Base-by-base conservation (phyloP, 805 yeast genomes). In the Kazachstania martiniae region DNA sequence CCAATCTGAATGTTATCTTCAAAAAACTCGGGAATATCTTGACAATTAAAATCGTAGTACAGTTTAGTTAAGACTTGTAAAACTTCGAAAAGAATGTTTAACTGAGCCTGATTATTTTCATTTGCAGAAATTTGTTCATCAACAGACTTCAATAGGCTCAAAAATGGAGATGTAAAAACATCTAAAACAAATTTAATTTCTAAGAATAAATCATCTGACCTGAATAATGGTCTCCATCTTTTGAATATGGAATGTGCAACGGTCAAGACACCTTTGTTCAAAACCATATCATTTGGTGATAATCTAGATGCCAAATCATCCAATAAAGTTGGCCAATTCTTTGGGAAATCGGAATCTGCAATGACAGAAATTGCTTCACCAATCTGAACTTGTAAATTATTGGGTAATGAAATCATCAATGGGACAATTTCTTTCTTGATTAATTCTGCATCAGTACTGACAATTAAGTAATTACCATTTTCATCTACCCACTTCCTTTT, bases 21-120 rank as follows among this genome's bases (percentile, higher is more conserved):
- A 53, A 91, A 91, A 52, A 89, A 91, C 58, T 87, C 98, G 1
- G 99, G 98, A 33, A 91, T 79, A 59, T 91, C 99, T 61, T 93
- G 98, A 59, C 96, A 89, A 56, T 91, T 91, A 49, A 91, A 72
- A 55, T 91, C 99, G 53, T 76, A 85, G 58, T 83, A 93, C 23
- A 93, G 72, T 53, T 91, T 89, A 22, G 80, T 58, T 33, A 87
- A 65, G 15, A 86, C 59, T 31, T 79, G 61, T 44, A 87, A 57
- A 35, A 80, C 82, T 21, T 81, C 89, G 44, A 85, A 71, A 28
- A 79, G 63, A 2, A 76, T 61, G 21, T 51, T 52, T 37, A 86
- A 62, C 17, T 65, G 61, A 0, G 72, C 72, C 34, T 65, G 65
- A 51, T 79, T 66, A 8, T 52, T 46, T 5, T 45, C 41, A 34